Evolutionary conservation across 345 rosid species (phyloP), one percentile per base, ranked within the genome.

Genomic region (Lepidium aucheri): DNA sequence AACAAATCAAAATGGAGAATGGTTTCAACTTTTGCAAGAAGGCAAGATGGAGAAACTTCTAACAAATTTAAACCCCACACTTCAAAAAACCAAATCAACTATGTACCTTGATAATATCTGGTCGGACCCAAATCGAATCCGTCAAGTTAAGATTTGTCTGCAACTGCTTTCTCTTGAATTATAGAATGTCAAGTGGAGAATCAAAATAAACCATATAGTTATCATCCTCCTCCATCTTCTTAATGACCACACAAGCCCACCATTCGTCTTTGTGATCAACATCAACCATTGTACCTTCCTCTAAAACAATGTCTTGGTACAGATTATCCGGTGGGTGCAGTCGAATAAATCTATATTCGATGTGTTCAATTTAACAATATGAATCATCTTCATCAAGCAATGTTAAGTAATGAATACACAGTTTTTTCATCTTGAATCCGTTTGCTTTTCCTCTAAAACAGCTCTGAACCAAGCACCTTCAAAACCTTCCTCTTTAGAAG

Each of bases 171-270:
- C 62, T 65, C n/a, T 78, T 69, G 60, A 83, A 79, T 36, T 68
- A 77, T 30, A 80, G 10, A 11, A 81, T 65, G 60, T 84, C 87
- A 22, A 85, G 84, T 4, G 85, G 86, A 9, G 63, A 74, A 56
- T 83, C 83, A 50, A 85, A 83, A 52, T 71, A 83, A 72, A 82
- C 80, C 70, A 77, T 65, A 16, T 43, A 80, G 12, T 65, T 79
- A 0, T 76, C 79, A 8, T 56, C 45, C 1, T 78, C 78, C 9
- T 78, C 78, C 9, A 70, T 45, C 43, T 81, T 69, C 79, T 80
- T 85, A 18, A 74, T 66, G 8, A 85, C 71, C 8, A 80, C 39
- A 40, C 94, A 90, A 39, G 71, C 75, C 88, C 86, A 80, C 88
- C 88, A 86, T 6, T 80, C 85, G 41, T 82, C 81, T 35, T 60